These are phyloP conservation scores for Entomortierella chlamydospora DNA, from an alignment of 192 early-diverging fungal genomes.

Conservation along the genomic window DNA sequence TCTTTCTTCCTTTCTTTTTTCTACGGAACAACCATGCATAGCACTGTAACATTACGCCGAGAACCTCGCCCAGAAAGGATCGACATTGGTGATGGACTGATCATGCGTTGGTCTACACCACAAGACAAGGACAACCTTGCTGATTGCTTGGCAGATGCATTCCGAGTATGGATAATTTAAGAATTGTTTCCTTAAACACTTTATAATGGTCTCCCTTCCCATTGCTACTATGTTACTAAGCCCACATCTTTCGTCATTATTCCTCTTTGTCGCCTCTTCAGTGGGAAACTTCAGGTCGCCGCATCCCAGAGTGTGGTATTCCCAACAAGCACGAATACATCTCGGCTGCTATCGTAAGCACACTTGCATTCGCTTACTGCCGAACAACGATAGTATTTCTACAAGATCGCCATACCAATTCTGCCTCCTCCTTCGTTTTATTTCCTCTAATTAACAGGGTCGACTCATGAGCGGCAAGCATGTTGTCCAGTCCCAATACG, in stretches of 20 bases:
- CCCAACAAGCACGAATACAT: constrained; percentile 14
- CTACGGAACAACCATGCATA: background rate
- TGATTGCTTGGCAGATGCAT: constrained; percentile 10
- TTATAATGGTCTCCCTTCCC: too few species aligned
- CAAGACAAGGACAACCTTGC: constrained; percentile 10
- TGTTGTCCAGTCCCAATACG: constrained; percentile 12
- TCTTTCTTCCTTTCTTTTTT: background rate
- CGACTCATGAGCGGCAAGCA: constrained; percentile 23
- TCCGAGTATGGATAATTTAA: constrained; percentile 5
- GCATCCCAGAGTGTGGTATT: background rate
- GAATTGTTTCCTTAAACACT: too few species aligned
- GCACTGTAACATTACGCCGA: background rate
- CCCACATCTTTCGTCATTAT: too few species aligned
- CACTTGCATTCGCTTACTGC: too few species aligned
- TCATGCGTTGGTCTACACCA: constrained; percentile 40
- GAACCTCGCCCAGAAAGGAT: constrained; percentile 11
- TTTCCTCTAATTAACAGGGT: background rate
- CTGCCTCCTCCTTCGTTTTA: too few species aligned
- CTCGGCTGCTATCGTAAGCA: background rate
- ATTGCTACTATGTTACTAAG: too few species aligned
- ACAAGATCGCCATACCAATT: background rate
- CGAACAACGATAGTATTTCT: too few species aligned
- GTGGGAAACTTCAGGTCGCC: background rate
- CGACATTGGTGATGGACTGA: constrained; percentile 33
- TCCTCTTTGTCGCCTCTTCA: background rate